Percentiles rank a stretch among this genome's conserved stretches.
Evolutionary conservation across 2,329 filamentous ascomycete genomes (phyloP).

Genomic region (Neopestalotiopsis rosae): DNA sequence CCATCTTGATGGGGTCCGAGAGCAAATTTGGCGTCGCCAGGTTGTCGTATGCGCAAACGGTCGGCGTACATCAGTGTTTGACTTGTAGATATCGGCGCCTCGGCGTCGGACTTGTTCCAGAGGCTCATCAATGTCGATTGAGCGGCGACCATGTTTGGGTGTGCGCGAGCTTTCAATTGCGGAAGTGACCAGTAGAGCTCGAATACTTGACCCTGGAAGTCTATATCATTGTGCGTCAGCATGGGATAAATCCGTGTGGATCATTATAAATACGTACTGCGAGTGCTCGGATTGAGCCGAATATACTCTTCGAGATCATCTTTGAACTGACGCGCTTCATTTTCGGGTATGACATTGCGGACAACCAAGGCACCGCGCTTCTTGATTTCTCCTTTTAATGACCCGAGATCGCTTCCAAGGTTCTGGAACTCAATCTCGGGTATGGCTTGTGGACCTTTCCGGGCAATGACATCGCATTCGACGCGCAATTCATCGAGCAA

Average conservation of each 20-base stretch:
- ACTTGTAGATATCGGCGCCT: conserved; percentile 51
- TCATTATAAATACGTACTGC: conserved; percentile 41
- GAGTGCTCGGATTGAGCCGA: conserved; percentile 63
- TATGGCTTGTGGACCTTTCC: conserved; percentile 52
- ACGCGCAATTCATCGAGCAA: conserved; percentile 48
- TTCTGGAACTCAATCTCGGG: conserved; percentile 56
- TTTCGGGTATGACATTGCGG: conserved; percentile 66
- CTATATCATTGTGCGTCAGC: conserved; percentile 63
- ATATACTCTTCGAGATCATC: conserved; percentile 69
- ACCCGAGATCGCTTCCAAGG: conserved; percentile 44
- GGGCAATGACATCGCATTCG: conserved; percentile 54
- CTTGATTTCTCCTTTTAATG: conserved; percentile 54
- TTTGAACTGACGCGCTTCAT: conserved; percentile 70
- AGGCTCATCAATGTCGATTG: conserved; percentile 68
- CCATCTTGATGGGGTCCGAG: conserved; percentile 77
- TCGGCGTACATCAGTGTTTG: conserved; percentile 74
- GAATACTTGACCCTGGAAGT: conserved; percentile 71
- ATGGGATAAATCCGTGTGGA: conserved; percentile 15
- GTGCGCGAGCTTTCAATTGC: conserved; percentile 69
- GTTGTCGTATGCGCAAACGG: conserved; percentile 71
- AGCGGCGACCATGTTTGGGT: conserved; percentile 65
- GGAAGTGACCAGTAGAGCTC: conserved; percentile 77
- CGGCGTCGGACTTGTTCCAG: conserved; percentile 61
- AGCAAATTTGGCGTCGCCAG: conserved; percentile 71
- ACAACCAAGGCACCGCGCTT: conserved; percentile 70